These are phyloP conservation scores for Cordyceps cicadae DNA, from an alignment of 2,329 filamentous ascomycete species.

Conservation along the genomic window DNA sequence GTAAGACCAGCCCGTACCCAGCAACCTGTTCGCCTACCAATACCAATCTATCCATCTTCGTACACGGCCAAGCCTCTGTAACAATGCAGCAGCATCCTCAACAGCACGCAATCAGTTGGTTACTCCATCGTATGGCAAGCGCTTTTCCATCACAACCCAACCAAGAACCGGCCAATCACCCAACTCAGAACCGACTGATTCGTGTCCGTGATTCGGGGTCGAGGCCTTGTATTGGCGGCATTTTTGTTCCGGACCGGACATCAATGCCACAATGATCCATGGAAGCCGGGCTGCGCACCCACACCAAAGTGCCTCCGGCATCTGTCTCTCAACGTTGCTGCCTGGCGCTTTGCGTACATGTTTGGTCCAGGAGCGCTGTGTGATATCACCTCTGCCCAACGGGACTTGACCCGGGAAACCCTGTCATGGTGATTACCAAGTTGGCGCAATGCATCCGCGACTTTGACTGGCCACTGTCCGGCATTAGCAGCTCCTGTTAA, in stretches of 20 bases:
- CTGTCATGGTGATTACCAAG: not conserved
- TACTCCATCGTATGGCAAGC: not conserved
- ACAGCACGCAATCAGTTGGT: not conserved
- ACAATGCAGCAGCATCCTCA: not conserved
- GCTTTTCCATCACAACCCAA: not conserved
- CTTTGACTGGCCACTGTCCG: slow-evolving; percentile 1
- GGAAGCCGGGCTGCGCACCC: not conserved
- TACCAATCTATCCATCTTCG: no score
- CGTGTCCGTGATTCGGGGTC: no score
- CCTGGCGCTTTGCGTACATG: not conserved
- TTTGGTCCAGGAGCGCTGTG: not conserved
- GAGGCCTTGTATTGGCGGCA: not conserved
- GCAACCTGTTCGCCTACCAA: not conserved
- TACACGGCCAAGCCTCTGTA: not conserved
- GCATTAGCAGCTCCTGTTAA: not conserved
- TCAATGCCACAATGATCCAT: not conserved
- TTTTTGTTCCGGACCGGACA: not conserved
- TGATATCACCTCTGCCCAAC: not conserved
- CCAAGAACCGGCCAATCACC: not conserved
- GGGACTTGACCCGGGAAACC: not conserved
- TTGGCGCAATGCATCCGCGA: not conserved
- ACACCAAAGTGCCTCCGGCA: not conserved
- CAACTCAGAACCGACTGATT: not conserved
- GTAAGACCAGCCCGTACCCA: not conserved
- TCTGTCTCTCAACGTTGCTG: not conserved